These are phyloP conservation scores for Lichtheimia hyalospora DNA, from an alignment of 371 early-diverging fungal genomes.

Conservation along the genomic window DNA sequence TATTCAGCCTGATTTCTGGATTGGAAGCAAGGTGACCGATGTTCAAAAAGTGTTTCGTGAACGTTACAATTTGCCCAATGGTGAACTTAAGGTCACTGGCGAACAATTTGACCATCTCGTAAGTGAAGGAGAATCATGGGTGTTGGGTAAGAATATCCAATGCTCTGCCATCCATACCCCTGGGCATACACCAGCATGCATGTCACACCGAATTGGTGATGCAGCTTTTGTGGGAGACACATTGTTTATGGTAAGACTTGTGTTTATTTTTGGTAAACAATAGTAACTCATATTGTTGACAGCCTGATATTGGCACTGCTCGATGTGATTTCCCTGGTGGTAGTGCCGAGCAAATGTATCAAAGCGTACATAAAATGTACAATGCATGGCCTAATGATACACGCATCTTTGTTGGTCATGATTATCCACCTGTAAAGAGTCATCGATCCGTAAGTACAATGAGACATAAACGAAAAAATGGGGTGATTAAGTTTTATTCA, in stretches of 20 bases:
- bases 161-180: conserved; percentile 40
- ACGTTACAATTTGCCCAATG: conserved; percentile 27
- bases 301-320: conserved; percentile 54
- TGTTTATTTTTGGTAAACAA: no score
- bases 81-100: conserved; percentile 25
- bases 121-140: conserved; percentile 28
- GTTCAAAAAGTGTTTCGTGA: conserved; percentile 41
- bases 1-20: conserved; percentile 39
- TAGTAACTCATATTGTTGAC: neutral
- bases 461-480: neutral
- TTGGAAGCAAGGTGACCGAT: conserved; percentile 36
- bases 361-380: conserved; percentile 45
- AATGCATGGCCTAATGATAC: conserved; percentile 42
- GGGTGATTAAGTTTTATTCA: neutral
- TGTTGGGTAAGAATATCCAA: conserved; percentile 37
- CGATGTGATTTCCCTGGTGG: conserved; percentile 55
- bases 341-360: conserved; percentile 39
- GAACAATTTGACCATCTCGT: conserved; percentile 39
- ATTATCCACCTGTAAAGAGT: conserved; percentile 30
- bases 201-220: conserved; percentile 46
- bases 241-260: conserved; percentile 39
- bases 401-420: conserved; percentile 48
- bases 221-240: conserved; percentile 52
- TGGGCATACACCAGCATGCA: conserved; percentile 51
- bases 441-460: conserved; percentile 28